Base-by-base conservation (phyloP, 305 asterid genomes). In the Coffea humblotiana region DNA sequence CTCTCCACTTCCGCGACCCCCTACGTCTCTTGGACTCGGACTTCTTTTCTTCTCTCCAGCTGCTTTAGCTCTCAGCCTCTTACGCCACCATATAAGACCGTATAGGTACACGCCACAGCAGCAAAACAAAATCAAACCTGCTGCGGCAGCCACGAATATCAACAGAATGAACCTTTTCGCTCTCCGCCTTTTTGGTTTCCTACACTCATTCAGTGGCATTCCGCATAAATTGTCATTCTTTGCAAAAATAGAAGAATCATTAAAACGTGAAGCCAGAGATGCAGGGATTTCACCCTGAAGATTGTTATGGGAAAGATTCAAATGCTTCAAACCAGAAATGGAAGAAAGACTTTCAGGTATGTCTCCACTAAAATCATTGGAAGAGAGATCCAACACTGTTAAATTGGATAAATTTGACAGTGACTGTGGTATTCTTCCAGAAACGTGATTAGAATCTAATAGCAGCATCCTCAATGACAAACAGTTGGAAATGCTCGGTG, bases 1-100 rank as follows among this genome's bases (percentile, higher is more conserved):
- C 56, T 91, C 97, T 3, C 94, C 88, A 69, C 94, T 90, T 13
- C 90, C 83, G 15, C 93, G 94, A n/a, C 91, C 92, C 9, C 92
- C 91, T 45, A 90, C 88, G 16, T 90, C 83, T 78, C 90, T 87
- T n/a, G 90, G 82, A 80, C 97, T 92, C 2, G 96, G 97, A 83
- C 95, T 91, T 45, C 68, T 91, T 77, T 91, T 92, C 88, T 91
- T 91, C 66, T 89, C 94, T 15, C 85, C 90, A 0, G 86, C 77
- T 2, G 87, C 83, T 66, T 87, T 74, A 43, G 83, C 80, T 84
- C 83, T 88, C 71, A 91, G 87, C 87, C 72, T 92, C 84, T 88
- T 89, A 23, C 93, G 93, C 97, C 97, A 92, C 83, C 87, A 87
- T 82, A 91, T 75, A 81, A 90, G 84, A 77, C 85, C 87, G 81